Base-by-base conservation (phyloP, 2,329 filamentous ascomycete species). In the Hypoxylon sp. region DNA sequence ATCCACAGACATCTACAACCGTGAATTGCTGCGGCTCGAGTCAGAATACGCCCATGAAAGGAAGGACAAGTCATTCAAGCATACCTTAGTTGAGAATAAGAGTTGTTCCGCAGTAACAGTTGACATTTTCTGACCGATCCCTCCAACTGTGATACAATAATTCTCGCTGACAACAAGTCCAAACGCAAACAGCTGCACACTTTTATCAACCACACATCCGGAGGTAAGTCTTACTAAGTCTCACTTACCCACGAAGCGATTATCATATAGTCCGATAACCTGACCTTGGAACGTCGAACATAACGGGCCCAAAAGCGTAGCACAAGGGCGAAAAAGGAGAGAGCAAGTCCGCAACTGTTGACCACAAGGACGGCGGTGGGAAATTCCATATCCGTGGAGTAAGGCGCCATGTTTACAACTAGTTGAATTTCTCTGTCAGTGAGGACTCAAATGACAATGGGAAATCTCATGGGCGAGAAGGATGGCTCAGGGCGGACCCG, bases 281-380 rank as follows among this genome's bases (percentile, higher is more conserved):
- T 64, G 19, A 46, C 14, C 35, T 46, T 44, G 24, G 53, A 47
- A 14, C 47, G 53, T 5, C 61, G 47, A 10, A 64, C n/a, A 17
- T 44, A 64, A 26, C 54, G 53, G 19, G 61, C 52, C 61, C 61
- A 64, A 33, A 64, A 53, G 5, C 61, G 59, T 10, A 64, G 31
- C 2, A 44, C 9, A 17, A 59, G 39, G 5, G 61, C 52, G 8
- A 53, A 31, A 53, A 59, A 64, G 26, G 61, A 58, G 61, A 64
- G 54, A 1, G 22, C 61, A 14, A 64, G 54, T 11, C 61, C 61
- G 35, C 37, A 17, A 35, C 61, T 64, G 19, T 64, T 64, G 9
- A 64, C 61, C 46, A 50, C 47, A 19, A 64, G 61, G 17, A 64
- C 61, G 5, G 61, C 53, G 37, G 61, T 64, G 47, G 61, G 51